These are phyloP conservation scores for Vicia villosa DNA, from an alignment of 306 rosid species.

Conservation along the genomic window DNA sequence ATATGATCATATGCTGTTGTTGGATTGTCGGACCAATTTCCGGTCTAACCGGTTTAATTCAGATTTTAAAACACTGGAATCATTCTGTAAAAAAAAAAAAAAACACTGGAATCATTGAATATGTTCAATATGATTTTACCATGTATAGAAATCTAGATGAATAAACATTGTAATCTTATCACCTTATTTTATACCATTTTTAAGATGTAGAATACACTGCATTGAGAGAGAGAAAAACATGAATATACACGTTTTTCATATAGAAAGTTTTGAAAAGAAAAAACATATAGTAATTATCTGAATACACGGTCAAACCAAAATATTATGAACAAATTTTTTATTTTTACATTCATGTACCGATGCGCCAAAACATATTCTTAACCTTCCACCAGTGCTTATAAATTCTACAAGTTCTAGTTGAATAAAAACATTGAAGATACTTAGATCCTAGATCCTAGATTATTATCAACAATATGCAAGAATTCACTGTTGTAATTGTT, in stretches of 20 bases:
- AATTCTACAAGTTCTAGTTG: neutral
- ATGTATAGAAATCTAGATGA: no score
- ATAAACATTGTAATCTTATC: no score
- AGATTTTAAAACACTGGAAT: no score
- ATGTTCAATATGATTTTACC: no score
- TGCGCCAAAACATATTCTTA: neutral
- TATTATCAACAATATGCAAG: conserved; percentile 15
- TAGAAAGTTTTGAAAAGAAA: neutral
- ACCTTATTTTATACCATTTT: neutral
- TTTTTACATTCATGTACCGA: neutral
- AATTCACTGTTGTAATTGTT: conserved; percentile 24
- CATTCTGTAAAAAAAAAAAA: no score
- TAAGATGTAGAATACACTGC: no score
- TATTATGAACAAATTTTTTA: neutral
- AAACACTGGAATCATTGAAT: no score
- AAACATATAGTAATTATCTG: neutral
- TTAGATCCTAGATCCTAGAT: neutral
- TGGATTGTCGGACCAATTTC: no score
- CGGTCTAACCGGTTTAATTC: no score
- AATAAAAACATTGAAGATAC: neutral
- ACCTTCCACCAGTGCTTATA: neutral
- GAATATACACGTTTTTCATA: no score
- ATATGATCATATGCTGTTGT: no score
- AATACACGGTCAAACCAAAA: neutral
- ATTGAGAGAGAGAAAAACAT: no score